Evolutionary conservation across 495 filamentous ascomycete species (phyloP).

Genomic region (Aspergillus sclerotioniger): DNA sequence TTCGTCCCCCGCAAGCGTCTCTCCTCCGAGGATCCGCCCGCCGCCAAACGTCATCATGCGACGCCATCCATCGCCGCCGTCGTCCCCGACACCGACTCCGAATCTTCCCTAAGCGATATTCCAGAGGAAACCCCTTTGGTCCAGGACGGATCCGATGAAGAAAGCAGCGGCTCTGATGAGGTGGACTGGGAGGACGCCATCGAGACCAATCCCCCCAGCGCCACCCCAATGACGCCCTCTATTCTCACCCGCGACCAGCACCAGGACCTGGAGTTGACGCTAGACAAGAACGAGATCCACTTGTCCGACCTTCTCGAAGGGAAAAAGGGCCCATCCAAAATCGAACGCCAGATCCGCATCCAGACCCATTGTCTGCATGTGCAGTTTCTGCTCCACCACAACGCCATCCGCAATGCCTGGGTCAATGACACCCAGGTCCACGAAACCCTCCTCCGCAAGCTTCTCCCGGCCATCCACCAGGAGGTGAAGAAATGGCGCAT

Average conservation of each 20-base stretch:
- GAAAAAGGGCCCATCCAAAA: slow-evolving; percentile 84
- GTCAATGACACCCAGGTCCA: slow-evolving; percentile 76
- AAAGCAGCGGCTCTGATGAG: slow-evolving; percentile 60
- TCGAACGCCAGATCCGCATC: slow-evolving; percentile 72
- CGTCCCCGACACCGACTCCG: slow-evolving; percentile 50
- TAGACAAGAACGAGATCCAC: slow-evolving; percentile 58
- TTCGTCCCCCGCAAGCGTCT: slow-evolving; percentile 52
- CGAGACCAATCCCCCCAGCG: slow-evolving; percentile 35
- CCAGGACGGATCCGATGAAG: slow-evolving; percentile 37
- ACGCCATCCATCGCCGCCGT: slow-evolving; percentile 41
- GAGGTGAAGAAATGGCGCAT: slow-evolving; percentile 74
- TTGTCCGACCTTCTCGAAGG: slow-evolving; percentile 59
- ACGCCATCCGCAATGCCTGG: slow-evolving; percentile 84
- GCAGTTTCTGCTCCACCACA: slow-evolving; percentile 83
- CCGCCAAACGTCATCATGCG: slow-evolving; percentile 57
- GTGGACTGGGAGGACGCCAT: slow-evolving; percentile 89
- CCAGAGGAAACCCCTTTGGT: slow-evolving; percentile 21
- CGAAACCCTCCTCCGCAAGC: slow-evolving; percentile 66
- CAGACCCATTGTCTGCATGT: slow-evolving; percentile 88
- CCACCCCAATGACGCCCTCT: slow-evolving; percentile 26
- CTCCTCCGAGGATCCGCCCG: slow-evolving; percentile 61
- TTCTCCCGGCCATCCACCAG: slow-evolving; percentile 63
- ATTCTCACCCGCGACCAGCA: slow-evolving; percentile 28
- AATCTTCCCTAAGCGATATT: slow-evolving; percentile 64
- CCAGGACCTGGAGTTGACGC: slow-evolving; percentile 71